phyloP scores from a whole-genome alignment of 768 basidiomycete species.

The Russula sp. region DNA sequence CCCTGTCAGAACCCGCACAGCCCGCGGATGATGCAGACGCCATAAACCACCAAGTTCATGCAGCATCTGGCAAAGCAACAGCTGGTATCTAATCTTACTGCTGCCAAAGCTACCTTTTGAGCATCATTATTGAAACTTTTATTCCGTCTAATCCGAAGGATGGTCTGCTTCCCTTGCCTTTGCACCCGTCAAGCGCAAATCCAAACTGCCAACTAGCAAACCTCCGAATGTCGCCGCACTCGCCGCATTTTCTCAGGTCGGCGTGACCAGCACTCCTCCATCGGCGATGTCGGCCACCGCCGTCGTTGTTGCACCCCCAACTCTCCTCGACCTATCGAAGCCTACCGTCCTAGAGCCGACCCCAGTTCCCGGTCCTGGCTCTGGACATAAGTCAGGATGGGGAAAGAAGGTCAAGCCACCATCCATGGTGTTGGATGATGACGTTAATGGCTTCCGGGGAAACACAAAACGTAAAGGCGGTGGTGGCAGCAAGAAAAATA shows the following conservation, averaged over 20 bases:
- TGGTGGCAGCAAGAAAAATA: constrained; percentile 46
- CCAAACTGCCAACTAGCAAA: constrained; percentile 47
- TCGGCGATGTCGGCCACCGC: constrained; percentile 47
- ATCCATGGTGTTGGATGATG: constrained; percentile 85
- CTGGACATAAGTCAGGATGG: constrained; percentile 55
- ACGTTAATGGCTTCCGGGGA: constrained; percentile 75
- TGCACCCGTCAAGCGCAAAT: constrained; percentile 63
- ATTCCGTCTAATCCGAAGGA: constrained; percentile 42
- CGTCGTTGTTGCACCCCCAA: constrained; percentile 65
- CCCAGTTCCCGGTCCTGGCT: constrained; percentile 29
- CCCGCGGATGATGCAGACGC: constrained; percentile 22
- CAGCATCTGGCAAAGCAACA: constrained; percentile 43
- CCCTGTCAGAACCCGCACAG: constrained; percentile 30
- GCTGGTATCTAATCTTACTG: constrained; percentile 49
- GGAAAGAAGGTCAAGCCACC: constrained; percentile 87
- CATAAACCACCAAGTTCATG: constrained; percentile 27
- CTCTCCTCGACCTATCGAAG: constrained; percentile 38
- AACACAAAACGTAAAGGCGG: constrained; percentile 50
- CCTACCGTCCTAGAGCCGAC: constrained; percentile 32
- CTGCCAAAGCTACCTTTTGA: constrained; percentile 30
- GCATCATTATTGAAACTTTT: constrained; percentile 20
- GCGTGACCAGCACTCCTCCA: constrained; percentile 24
- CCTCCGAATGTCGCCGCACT: constrained; percentile 61
- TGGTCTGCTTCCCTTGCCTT: constrained; percentile 91
- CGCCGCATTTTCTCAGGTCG: constrained; percentile 28